Evolutionary conservation across 139 green algal genomes (phyloP).

Genomic region (Zygnema cylindricum): DNA sequence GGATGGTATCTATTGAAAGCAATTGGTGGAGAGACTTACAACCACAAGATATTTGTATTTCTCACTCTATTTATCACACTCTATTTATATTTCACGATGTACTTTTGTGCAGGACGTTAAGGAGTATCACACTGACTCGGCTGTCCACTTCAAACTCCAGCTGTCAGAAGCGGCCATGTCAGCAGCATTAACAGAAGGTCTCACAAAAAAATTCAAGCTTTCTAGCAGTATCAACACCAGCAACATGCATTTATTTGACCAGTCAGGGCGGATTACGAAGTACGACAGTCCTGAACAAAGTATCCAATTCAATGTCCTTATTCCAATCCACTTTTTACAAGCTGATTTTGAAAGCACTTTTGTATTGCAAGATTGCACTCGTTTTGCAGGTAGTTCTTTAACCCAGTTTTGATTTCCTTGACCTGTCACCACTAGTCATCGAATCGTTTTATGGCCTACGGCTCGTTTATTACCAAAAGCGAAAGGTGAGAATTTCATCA

Average conservation of each 20-base stretch:
- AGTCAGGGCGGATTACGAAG: slow-evolving; percentile 85
- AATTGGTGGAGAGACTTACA: no score
- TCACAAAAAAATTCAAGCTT: slow-evolving; percentile 93
- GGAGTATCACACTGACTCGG: slow-evolving; percentile 89
- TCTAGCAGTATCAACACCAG: slow-evolving; percentile 78
- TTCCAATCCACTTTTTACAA: background rate
- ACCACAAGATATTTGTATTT: no score
- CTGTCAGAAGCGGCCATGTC: slow-evolving; percentile 77
- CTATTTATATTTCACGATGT: no score
- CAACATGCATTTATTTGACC: slow-evolving; percentile 98
- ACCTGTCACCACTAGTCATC: slow-evolving; percentile 68
- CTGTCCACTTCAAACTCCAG: slow-evolving; percentile 88
- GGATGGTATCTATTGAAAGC: no score
- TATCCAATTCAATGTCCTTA: no score
- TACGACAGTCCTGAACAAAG: slow-evolving; percentile 86
- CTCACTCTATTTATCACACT: no score
- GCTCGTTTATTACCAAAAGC: slow-evolving; percentile 86
- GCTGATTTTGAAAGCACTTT: background rate
- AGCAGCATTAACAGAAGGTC: slow-evolving; percentile 67
- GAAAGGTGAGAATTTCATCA: slow-evolving; percentile 78
- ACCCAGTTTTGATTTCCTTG: background rate
- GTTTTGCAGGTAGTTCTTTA: background rate
- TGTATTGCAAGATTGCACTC: no score
- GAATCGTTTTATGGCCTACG: slow-evolving; percentile 89
- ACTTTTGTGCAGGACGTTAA: slow-evolving; percentile 81